Evolutionary conservation across 805 yeast genomes (phyloP).

Genomic region (Candida lessepsii): DNA sequence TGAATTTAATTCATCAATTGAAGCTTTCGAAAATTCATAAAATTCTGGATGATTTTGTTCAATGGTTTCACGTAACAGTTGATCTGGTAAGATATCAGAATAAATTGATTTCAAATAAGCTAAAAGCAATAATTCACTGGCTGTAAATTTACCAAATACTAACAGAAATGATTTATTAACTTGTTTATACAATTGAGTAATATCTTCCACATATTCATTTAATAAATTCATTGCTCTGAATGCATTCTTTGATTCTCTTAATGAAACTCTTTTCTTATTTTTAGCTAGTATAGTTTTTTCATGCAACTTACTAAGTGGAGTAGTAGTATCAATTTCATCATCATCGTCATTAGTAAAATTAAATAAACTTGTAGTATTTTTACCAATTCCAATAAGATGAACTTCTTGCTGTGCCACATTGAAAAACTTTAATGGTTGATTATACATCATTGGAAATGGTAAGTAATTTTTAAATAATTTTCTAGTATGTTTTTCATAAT

Average conservation of each 20-base stretch:
- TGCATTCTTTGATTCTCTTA: conserved; percentile 34
- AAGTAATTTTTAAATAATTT: conserved; percentile 50
- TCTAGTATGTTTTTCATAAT: conserved; percentile 62
- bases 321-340: conserved; percentile 17
- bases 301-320: conserved; percentile 37
- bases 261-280: conserved; percentile 28
- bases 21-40: neutral
- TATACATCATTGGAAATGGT: conserved; percentile 76
- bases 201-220: conserved; percentile 9
- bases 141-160: conserved; percentile 6
- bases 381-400: conserved; percentile 28
- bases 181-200: conserved; percentile 10
- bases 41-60: conserved; percentile 8
- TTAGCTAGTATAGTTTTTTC: conserved; percentile 35
- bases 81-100: conserved; percentile 12
- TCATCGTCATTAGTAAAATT: conserved; percentile 21
- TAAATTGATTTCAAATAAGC: conserved; percentile 11
- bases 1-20: conserved; percentile 4
- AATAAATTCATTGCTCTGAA: conserved; percentile 24
- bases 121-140: conserved; percentile 11
- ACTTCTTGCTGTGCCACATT: conserved; percentile 35
- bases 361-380: conserved; percentile 29
- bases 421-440: conserved; percentile 53
- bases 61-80: conserved; percentile 9
- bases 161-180: neutral